Evolutionary conservation across 805 yeast genomes (phyloP), one percentile per base, ranked within the genome.

Genomic region (Pichia sporocuriosa): DNA sequence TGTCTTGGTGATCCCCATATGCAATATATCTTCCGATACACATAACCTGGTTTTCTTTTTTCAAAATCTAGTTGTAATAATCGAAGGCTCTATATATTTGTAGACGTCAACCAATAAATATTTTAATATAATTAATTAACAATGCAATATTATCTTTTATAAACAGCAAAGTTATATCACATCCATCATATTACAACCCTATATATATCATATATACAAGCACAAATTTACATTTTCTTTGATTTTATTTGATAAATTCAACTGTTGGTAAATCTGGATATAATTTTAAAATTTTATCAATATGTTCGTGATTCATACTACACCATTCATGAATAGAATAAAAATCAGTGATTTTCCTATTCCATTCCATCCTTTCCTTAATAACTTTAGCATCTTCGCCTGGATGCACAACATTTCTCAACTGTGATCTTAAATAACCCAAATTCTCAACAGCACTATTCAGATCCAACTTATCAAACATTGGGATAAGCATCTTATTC

Each of bases 321-420:
- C 84, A 74, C 80, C 89, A 79, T 51, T 82, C 72, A 43, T 69
- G 67, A 44, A 80, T 68, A 10, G 72, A 54, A 57, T 72, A 77
- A 39, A 63, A 61, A 56, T 84, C 90, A 3, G 89, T 82, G 29
- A 81, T 65, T 3, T 59, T 61, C 37, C 74, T 78, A 58, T 83
- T 79, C 83, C 89, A 79, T 16, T 68, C 69, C 93, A 84, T 84
- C 45, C 93, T 66, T 3, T 62, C 60, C 40, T 77, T 77, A 32
- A 81, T 77, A 7, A 60, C 63, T n/a, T 66, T 62, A 12, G 53
- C 47, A 43, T 72, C 77, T 28, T 66, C 70, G 3, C 77, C 77
- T 2, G 67, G 60, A 33, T 70, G 65, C 30, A 59, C 51, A 21
- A 56, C 62, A 9, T 46, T 39, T 37, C 87, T 62, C 34, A 84